These are phyloP conservation scores for Penicillium verhagenii DNA, from an alignment of 495 filamentous ascomycete species.

Conservation along the genomic window DNA sequence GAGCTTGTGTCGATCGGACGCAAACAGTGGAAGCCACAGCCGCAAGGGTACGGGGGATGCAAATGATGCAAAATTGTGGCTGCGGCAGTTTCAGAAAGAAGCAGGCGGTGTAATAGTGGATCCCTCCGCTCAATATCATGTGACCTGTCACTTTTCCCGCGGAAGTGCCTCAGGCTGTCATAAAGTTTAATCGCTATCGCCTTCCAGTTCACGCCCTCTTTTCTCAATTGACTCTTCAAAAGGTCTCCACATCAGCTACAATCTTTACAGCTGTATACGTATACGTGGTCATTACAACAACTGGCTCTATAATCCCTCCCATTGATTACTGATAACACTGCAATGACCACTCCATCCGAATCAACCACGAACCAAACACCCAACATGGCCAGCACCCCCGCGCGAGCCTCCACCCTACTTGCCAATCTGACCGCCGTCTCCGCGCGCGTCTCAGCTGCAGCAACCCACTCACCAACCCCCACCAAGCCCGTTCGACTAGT, in stretches of 20 bases:
- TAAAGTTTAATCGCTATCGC: constrained; percentile 1
- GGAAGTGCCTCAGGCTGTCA: constrained; percentile 22
- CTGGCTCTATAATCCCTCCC: not conserved
- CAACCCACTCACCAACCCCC: constrained; percentile 14
- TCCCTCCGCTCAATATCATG: not conserved
- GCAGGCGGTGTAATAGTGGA: constrained; percentile 7
- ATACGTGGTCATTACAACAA: not conserved
- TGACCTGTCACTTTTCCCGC: constrained; percentile 19
- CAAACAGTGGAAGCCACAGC: constrained; percentile 11
- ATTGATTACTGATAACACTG: not conserved
- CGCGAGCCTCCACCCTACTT: constrained; percentile 39
- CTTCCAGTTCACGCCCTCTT: not conserved
- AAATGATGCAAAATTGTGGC: constrained; percentile 1
- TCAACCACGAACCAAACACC: constrained; percentile 9
- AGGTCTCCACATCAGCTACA: not conserved
- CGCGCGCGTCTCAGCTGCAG: constrained; percentile 33
- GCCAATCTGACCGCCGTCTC: constrained; percentile 38
- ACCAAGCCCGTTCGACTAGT: constrained; percentile 65
- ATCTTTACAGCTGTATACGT: not conserved
- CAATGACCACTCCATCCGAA: constrained; percentile 23
- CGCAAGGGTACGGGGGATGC: constrained; percentile 1
- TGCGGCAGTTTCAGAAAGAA: not conserved
- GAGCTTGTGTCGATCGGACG: constrained; percentile 13
- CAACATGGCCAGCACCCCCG: constrained; percentile 36
- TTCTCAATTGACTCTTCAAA: constrained; percentile 1